Conservation (phyloP, 495 filamentous ascomycete genomes). For the Neurospora sp. region DNA sequence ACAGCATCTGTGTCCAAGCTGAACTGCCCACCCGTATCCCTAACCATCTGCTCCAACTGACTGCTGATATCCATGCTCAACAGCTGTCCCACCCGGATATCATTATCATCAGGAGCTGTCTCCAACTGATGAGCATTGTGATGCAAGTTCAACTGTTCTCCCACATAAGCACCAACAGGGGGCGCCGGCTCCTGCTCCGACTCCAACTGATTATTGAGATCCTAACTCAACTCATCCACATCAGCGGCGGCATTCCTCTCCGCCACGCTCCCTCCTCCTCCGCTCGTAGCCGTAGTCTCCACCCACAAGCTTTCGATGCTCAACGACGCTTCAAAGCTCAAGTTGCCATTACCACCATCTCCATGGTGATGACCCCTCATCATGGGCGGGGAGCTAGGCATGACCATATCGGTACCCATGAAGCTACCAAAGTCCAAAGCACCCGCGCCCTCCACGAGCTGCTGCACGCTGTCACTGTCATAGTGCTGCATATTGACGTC, state of each 20-base stretch:
- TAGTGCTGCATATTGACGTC: slow-evolving; percentile 28
- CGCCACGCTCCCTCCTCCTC: neutral
- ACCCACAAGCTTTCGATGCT: slow-evolving; percentile 9
- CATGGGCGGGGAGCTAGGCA: slow-evolving; percentile 46
- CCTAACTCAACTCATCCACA: neutral
- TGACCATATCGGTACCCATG: slow-evolving; percentile 37
- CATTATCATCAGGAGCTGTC: neutral
- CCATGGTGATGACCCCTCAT: slow-evolving; percentile 8
- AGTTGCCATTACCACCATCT: neutral
- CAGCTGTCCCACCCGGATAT: neutral
- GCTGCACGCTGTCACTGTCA: slow-evolving; percentile 25
- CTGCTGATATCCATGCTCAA: neutral
- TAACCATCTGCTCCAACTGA: neutral
- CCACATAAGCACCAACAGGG: neutral
- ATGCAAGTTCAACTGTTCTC: neutral
- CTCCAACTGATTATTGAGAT: neutral
- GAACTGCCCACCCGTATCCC: neutral
- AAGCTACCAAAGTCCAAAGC: slow-evolving; percentile 33
- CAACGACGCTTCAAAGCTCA: slow-evolving; percentile 17
- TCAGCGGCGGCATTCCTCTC: neutral
- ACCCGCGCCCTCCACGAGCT: slow-evolving; percentile 15
- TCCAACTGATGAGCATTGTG: neutral
- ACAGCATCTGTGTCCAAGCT: neutral
- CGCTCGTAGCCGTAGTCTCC: neutral
- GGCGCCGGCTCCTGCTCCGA: neutral